phyloP scores from a whole-genome alignment of 1,284 basidiomycete species.

The Wallemia ichthyophaga region DNA sequence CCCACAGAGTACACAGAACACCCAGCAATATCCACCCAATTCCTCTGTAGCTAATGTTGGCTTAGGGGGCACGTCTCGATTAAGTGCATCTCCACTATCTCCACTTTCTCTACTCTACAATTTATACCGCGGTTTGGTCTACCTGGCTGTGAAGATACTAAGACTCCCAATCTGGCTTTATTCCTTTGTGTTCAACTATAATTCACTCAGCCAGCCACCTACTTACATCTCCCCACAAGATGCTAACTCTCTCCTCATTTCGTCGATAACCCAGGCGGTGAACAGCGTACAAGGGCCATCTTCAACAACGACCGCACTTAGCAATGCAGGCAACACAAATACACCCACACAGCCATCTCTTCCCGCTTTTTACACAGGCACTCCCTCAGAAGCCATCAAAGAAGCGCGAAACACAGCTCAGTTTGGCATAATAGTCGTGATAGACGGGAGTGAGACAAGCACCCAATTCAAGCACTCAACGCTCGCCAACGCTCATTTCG shows the following conservation, averaged over 20 bases:
- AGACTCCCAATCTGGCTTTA: background rate
- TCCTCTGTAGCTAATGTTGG: background rate
- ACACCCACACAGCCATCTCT: too few species aligned
- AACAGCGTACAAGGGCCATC: background rate
- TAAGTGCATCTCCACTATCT: too few species aligned
- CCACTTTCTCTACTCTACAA: too few species aligned
- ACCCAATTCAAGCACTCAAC: background rate
- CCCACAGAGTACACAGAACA: background rate
- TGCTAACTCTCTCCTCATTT: background rate
- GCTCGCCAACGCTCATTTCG: background rate
- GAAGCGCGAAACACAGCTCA: background rate
- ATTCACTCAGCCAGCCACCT: background rate
- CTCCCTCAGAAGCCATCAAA: background rate
- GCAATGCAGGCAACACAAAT: too few species aligned
- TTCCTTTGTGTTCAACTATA: background rate
- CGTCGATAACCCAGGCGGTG: background rate
- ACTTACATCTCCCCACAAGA: background rate
- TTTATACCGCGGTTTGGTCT: background rate
- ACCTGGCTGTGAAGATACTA: background rate
- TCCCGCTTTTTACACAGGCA: background rate
- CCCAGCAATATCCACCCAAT: background rate
- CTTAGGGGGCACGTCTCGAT: too few species aligned
- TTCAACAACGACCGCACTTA: background rate
- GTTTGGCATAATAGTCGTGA: background rate
- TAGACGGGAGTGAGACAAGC: background rate